These are phyloP conservation scores for Cladosporium sp. DNA, from an alignment of 2,329 filamentous ascomycete genomes.

Conservation along the genomic window DNA sequence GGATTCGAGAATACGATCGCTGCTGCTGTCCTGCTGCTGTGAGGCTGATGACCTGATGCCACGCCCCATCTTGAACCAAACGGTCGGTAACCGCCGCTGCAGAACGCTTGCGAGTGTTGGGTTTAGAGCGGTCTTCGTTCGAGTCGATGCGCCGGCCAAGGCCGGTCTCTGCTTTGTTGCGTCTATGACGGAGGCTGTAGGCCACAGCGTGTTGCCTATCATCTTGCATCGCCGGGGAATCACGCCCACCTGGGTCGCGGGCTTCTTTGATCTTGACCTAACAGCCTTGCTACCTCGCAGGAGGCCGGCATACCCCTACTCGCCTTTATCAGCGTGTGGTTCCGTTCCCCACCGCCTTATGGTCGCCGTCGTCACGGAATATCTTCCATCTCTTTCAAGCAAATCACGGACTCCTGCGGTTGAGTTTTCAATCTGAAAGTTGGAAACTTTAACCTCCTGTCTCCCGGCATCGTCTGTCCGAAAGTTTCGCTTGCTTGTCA, in stretches of 20 bases:
- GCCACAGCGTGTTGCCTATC: constrained; percentile 11
- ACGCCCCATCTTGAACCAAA: constrained; percentile 8
- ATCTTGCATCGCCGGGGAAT: constrained; percentile 8
- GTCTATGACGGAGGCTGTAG: constrained; percentile 6
- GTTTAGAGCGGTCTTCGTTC: background rate
- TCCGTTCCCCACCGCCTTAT: constrained; percentile 8
- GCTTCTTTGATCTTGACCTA: constrained; percentile 10
- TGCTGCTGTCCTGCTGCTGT: constrained; percentile 6
- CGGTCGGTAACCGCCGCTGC: constrained; percentile 9
- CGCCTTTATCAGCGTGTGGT: constrained; percentile 6
- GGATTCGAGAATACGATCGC: constrained; percentile 6
- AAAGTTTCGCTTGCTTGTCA: background rate
- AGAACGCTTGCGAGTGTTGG: background rate
- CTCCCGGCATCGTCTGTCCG: background rate
- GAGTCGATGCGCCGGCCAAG: constrained; percentile 7
- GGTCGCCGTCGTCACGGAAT: constrained; percentile 8
- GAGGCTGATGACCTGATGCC: constrained; percentile 12
- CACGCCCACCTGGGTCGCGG: constrained; percentile 6
- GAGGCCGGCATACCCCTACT: constrained; percentile 11
- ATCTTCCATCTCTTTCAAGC: constrained; percentile 3
- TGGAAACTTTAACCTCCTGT: background rate
- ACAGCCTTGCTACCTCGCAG: constrained; percentile 8
- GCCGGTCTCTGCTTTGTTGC: constrained; percentile 11
- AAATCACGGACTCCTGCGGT: constrained; percentile 1
- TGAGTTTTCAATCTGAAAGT: background rate